phyloP scores from a whole-genome alignment of 2,329 filamentous ascomycete genomes.

The Capronia epimyces region DNA sequence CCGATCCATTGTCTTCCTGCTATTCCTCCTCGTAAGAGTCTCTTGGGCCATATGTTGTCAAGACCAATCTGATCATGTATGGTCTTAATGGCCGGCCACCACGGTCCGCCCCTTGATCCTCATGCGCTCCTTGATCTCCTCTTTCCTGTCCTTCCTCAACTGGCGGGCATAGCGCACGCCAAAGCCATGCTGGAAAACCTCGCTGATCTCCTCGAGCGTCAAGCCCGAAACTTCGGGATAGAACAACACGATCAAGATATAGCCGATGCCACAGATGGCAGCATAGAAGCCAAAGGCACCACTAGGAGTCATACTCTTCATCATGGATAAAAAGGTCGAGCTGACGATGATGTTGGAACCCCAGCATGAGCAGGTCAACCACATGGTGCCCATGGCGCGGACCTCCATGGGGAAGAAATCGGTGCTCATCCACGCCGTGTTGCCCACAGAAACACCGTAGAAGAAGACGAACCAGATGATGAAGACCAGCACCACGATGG shows the following conservation, averaged over 20 bases:
- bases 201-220: conserved; percentile 72
- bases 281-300: conserved; percentile 79
- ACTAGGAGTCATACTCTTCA: conserved; percentile 66
- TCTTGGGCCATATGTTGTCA: not conserved
- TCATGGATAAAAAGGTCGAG: conserved; percentile 79
- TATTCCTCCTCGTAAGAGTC: no score
- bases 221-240: conserved; percentile 84
- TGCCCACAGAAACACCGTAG: conserved; percentile 81
- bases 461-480: conserved; percentile 79
- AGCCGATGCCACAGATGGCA: conserved; percentile 62
- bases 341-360: conserved; percentile 81
- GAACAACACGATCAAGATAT: conserved; percentile 62
- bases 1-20: no score
- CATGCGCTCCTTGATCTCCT: conserved; percentile 30
- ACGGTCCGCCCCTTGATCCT: conserved; percentile 12
- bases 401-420: conserved; percentile 73
- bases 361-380: conserved; percentile 75
- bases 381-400: conserved; percentile 56
- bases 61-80: not conserved
- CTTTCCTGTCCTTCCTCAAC: conserved; percentile 30
- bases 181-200: conserved; percentile 66
- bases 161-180: conserved; percentile 53
- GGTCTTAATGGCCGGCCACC: conserved; percentile 18
- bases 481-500: conserved; percentile 60
- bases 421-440: conserved; percentile 91